phyloP scores from a whole-genome alignment of 495 filamentous ascomycete species.

The Paragyromitra xinjiangensis region DNA sequence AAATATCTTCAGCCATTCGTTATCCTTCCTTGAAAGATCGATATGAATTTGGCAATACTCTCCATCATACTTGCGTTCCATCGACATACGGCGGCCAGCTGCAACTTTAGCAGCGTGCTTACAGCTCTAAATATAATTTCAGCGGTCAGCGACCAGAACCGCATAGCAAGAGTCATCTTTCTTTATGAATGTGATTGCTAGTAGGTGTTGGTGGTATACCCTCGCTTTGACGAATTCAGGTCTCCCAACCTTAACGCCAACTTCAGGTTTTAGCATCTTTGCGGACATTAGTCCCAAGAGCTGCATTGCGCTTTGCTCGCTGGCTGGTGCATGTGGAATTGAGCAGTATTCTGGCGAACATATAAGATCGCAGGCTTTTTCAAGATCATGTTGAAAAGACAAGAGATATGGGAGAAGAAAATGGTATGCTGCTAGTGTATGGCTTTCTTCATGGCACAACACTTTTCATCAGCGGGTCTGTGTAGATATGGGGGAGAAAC shows the following conservation, averaged over 20 bases:
- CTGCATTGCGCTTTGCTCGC: constrained; percentile 19
- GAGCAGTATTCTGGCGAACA: constrained; percentile 63
- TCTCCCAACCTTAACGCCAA: constrained; percentile 79
- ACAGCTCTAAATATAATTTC: constrained; percentile 24
- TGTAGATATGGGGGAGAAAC: background rate
- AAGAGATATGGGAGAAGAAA: constrained; percentile 60
- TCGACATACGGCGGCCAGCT: constrained; percentile 68
- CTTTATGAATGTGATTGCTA: background rate
- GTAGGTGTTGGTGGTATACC: constrained; percentile 4
- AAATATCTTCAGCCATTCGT: constrained; percentile 76
- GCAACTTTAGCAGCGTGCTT: constrained; percentile 72
- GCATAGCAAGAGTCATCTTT: background rate
- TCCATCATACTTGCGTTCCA: constrained; percentile 86
- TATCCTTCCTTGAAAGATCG: constrained; percentile 66
- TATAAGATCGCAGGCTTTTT: constrained; percentile 58
- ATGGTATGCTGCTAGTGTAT: constrained; percentile 59
- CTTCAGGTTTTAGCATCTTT: constrained; percentile 66
- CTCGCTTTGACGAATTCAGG: constrained; percentile 77
- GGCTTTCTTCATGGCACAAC: constrained; percentile 28
- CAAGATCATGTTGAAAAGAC: constrained; percentile 46
- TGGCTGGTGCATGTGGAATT: constrained; percentile 58
- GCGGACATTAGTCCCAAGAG: constrained; percentile 45
- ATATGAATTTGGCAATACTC: constrained; percentile 70
- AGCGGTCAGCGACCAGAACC: background rate
- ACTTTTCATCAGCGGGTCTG: constrained; percentile 14